Evolutionary conservation across 2,329 filamentous ascomycete species (phyloP), one percentile per base, ranked within the genome.

Genomic region (Nakataea oryzae): DNA sequence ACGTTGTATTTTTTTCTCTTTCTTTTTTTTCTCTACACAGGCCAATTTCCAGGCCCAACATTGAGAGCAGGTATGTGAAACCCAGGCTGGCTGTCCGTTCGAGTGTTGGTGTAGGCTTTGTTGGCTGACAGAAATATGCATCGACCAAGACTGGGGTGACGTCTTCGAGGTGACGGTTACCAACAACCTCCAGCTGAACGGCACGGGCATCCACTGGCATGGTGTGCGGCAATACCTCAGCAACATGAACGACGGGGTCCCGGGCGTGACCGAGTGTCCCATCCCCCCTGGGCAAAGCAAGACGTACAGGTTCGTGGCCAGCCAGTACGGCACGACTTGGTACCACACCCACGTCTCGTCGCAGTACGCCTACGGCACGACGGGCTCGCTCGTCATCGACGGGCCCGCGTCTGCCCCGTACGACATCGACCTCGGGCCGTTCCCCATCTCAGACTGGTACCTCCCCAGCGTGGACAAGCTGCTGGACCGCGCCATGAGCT

Each of bases 161-260:
- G 70, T 64, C 7, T 72, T 81, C 34, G 72, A 87, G 56, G 81
- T 90, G 59, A 84, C 84, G 27, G 81, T 90, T 61, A 78, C 83
- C 72, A 91, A 91, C 71, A 78, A 82, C n/a, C 79, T 90, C 1
- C 77, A 77, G 11, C 73, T 69, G n/a, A 77, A 76, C 63, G 74
- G 57, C 13, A 62, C 57, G 7, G 73, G 76, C 0, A 71, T 81
- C 54, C 78, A 81, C 65, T 81, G 77, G 77, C 79, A 81, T 61
- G 79, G 78, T 27, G 68, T 81, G 17, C 71, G 78, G 4, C 76
- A 80, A 66, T 72, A 75, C 27, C 70, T 75, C 63, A 74, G 73
- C 57, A 76, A 74, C 63, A 70, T 74, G 26, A 68, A 74, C 30
- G 79, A 81, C 63, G 79, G 79, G 54, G 76, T 74, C 21, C 74